These are phyloP conservation scores for Microcera coccophila DNA, from an alignment of 2,329 filamentous ascomycete genomes.

Conservation along the genomic window DNA sequence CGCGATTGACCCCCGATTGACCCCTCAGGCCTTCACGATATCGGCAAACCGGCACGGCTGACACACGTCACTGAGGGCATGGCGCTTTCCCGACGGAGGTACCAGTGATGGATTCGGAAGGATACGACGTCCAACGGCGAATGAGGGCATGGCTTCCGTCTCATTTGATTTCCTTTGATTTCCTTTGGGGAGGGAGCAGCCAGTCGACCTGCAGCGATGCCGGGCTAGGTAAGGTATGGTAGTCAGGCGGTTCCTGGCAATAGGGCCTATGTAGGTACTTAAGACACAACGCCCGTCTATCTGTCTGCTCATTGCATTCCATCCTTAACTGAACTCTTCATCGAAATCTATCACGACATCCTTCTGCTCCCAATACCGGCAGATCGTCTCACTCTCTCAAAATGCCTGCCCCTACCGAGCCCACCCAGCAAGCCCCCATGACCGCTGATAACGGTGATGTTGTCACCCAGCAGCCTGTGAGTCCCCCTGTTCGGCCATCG, in stretches of 20 bases:
- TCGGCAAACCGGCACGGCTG: constrained; percentile 12
- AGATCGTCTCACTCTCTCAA: constrained; percentile 14
- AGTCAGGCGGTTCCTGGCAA: constrained; percentile 4
- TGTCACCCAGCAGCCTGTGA: constrained; percentile 41
- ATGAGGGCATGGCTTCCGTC: too few relatives aligned
- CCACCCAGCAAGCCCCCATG: constrained; percentile 44
- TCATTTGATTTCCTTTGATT: too few relatives aligned
- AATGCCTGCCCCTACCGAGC: constrained; percentile 41
- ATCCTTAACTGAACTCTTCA: constrained; percentile 9
- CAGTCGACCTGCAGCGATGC: too few relatives aligned
- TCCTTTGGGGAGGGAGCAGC: too few relatives aligned
- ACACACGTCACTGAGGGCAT: constrained; percentile 7
- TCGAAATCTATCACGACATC: constrained; percentile 3
- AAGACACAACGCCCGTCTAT: constrained; percentile 14
- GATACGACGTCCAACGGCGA: neutral
- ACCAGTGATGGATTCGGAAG: neutral
- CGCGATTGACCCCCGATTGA: too few relatives aligned
- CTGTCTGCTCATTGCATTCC: constrained; percentile 9
- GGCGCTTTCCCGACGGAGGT: neutral
- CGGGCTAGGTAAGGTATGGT: neutral
- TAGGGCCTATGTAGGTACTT: constrained; percentile 11
- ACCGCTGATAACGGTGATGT: constrained; percentile 34
- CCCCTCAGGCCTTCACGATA: neutral
- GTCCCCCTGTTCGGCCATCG: constrained; percentile 13
- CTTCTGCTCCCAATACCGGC: neutral